Base-by-base conservation (phyloP, 2,329 filamentous ascomycete genomes). In the Fusarium sp. region DNA sequence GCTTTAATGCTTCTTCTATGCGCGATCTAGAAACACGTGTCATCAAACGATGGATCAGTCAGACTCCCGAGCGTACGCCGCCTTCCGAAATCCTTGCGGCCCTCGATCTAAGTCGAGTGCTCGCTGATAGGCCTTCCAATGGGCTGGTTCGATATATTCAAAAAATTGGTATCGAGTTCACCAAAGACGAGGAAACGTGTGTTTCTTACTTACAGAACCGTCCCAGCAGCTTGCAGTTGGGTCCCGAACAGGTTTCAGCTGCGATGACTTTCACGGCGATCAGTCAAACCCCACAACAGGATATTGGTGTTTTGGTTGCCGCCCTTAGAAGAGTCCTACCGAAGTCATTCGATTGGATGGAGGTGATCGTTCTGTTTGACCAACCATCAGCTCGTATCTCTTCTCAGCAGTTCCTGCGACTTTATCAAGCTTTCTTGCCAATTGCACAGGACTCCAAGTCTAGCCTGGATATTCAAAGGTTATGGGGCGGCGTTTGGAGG, bases 401-500 rank as follows among this genome's bases (percentile, higher is more conserved):
- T 4, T 90, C 92, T 26, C 83, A 88, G 44, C 95, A 98, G 73
- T 97, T 99, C 73, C 82, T 96, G 42, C 88, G 88, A 15, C 84
- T 99, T 6, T 97, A 96, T 82, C 88, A 92, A 60, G 92, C 93
- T 7, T 83, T 99, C 32, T 83, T 94, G 18, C 90, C 91, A 2
- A 85, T 96, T 59, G 93, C 94, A 5, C 83, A 83, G 57, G 85
- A 87, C n/a, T 67, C 80, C 6, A 78, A 76, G 27, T 75, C 71
- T 17, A 75, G 76, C 23, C 90, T 98, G 74, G 93, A 98, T 78
- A 92, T 99, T 46, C 94, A 98, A 79, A 88, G 87, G 41, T 85
- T 99, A 26, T 98, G 96, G 95, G 95, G 95, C 64, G 95, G 95
- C 76, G 85, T 89, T 68, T 99, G 97, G 95, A 90, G 91, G 69